A percentile compares a stretch with the other conserved stretches of the same genome.
phyloP scores from a whole-genome alignment of 441 rosid species.

The Adansonia rubrostipa region DNA sequence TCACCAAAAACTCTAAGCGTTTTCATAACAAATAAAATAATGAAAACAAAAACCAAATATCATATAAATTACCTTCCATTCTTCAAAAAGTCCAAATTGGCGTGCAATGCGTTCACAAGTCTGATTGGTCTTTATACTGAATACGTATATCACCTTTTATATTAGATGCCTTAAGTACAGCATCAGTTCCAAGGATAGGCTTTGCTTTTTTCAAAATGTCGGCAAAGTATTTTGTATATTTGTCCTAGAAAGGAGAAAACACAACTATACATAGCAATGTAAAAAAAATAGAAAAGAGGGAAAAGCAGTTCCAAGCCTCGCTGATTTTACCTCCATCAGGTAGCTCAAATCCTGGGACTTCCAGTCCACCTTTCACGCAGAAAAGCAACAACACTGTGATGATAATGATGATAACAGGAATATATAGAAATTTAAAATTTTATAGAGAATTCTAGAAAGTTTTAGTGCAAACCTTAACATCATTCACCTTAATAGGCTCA shows the following conservation, averaged over 20 bases:
- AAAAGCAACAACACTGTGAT: slow-evolving; percentile 23
- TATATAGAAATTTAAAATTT: slow-evolving; percentile 24
- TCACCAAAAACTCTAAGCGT: not conserved
- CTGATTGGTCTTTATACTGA: slow-evolving; percentile 68
- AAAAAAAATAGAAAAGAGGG: slow-evolving; percentile 16
- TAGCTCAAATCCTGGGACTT: slow-evolving; percentile 85
- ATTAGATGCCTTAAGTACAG: slow-evolving; percentile 64
- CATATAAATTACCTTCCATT: slow-evolving; percentile 78
- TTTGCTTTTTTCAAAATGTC: slow-evolving; percentile 68
- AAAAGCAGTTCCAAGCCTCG: slow-evolving; percentile 13
- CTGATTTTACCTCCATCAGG: slow-evolving; percentile 69
- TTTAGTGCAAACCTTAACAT: slow-evolving; percentile 60
- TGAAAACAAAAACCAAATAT: not conserved
- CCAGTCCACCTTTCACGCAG: slow-evolving; percentile 76
- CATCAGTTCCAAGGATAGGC: slow-evolving; percentile 67
- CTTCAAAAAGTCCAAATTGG: slow-evolving; percentile 89
- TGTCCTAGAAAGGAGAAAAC: slow-evolving; percentile 57
- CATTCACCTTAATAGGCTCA: slow-evolving; percentile 87
- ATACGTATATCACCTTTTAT: slow-evolving; percentile 73
- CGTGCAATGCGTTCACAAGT: slow-evolving; percentile 76
- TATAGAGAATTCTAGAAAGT: slow-evolving; percentile 18
- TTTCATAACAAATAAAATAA: not conserved
- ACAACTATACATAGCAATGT: slow-evolving; percentile 14
- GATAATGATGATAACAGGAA: slow-evolving; percentile 14
- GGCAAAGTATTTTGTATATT: slow-evolving; percentile 64